Conservation (phyloP, 139 green algal species). For the Coccomyxa sp. region DNA sequence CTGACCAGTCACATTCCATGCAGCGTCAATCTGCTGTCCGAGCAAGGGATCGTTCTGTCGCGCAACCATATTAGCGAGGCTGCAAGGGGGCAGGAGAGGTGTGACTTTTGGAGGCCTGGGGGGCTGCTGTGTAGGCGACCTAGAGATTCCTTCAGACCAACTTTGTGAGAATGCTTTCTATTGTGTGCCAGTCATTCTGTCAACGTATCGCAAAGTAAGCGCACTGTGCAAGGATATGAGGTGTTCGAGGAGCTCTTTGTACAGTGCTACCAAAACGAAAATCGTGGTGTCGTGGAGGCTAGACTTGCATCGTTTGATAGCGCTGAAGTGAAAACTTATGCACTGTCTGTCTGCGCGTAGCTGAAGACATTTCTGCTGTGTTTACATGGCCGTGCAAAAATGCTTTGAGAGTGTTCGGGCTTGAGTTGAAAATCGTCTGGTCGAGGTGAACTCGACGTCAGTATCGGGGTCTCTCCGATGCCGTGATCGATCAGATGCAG, state of each 20-base stretch:
- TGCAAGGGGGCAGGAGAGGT: not conserved
- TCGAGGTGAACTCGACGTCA: not conserved
- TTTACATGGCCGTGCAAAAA: not conserved
- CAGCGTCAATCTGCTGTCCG: not conserved
- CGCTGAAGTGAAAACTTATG: not conserved
- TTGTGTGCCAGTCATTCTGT: not conserved
- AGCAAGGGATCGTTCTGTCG: not conserved
- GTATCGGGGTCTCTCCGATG: not conserved
- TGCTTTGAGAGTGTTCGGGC: not conserved
- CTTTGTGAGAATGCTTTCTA: not conserved
- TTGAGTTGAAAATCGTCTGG: not conserved
- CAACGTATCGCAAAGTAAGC: not conserved
- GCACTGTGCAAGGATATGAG: not conserved
- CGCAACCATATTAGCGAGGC: not conserved
- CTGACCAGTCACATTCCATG: not conserved
- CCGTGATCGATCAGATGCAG: not conserved
- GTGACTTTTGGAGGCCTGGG: not conserved
- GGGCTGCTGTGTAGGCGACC: not conserved
- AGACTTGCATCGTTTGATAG: not conserved
- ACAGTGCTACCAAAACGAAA: not conserved
- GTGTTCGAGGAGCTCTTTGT: not conserved
- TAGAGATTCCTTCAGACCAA: not conserved
- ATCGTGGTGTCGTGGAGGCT: not conserved
- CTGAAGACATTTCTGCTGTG: not conserved
- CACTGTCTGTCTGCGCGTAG: not conserved